Conservation (phyloP, 2,329 filamentous ascomycete genomes). For the Paracoccidioides brasiliensis region DNA sequence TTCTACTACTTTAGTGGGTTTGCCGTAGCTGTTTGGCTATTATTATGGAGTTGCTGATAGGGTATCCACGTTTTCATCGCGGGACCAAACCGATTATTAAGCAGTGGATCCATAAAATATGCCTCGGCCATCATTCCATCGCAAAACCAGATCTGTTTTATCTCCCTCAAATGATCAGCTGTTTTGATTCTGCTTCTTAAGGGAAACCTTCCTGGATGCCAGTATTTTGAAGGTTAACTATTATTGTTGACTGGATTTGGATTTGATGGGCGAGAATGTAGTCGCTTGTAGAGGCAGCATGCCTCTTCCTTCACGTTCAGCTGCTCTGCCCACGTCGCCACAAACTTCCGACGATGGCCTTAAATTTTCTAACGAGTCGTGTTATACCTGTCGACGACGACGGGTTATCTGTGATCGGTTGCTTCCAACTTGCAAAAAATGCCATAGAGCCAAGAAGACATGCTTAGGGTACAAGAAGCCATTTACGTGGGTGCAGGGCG, state of each 20-base stretch:
- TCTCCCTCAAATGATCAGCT: too few relatives aligned
- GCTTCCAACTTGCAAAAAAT: slow-evolving; percentile 31
- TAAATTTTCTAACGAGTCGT: slow-evolving; percentile 9
- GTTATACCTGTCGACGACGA: slow-evolving; percentile 33
- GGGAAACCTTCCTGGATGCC: neutral
- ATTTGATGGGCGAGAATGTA: slow-evolving; percentile 2
- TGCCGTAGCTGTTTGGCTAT: too few relatives aligned
- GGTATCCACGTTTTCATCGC: neutral
- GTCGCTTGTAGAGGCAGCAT: neutral
- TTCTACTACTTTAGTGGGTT: too few relatives aligned
- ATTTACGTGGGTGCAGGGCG: slow-evolving; percentile 31
- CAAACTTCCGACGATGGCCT: neutral
- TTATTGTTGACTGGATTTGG: too few relatives aligned
- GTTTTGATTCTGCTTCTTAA: neutral
- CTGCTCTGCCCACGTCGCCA: neutral
- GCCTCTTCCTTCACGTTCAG: neutral
- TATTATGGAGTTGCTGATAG: too few relatives aligned
- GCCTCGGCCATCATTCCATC: neutral
- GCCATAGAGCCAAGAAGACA: slow-evolving; percentile 30
- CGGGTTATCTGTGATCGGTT: slow-evolving; percentile 33
- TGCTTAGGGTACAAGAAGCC: slow-evolving; percentile 33
- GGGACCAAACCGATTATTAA: neutral
- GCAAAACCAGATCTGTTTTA: too few relatives aligned
- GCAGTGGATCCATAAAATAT: neutral
- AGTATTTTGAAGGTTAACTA: neutral